Percentiles rank a stretch among this genome's conserved stretches.
Conservation (phyloP, 2,329 filamentous ascomycete species). For the Acarospora socialis region DNA sequence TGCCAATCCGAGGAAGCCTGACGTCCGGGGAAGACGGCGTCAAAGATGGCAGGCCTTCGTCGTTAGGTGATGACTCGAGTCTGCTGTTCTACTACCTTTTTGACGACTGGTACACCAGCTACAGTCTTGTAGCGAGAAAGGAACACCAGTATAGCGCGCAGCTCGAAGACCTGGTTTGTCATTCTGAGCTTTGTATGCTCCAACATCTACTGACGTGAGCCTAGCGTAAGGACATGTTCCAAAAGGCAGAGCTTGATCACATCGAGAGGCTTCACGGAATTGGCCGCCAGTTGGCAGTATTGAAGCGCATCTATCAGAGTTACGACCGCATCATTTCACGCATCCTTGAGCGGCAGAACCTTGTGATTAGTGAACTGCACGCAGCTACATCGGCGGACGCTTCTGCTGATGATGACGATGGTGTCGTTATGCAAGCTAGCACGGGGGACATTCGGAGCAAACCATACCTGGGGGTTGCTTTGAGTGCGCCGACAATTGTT, state of each 20-base stretch:
- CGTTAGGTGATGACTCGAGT: conserved; percentile 41
- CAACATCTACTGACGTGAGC: conserved; percentile 1
- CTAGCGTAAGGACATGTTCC: conserved; percentile 41
- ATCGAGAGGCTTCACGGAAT: conserved; percentile 43
- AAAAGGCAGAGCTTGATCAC: conserved; percentile 30
- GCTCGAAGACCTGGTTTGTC: conserved; percentile 36
- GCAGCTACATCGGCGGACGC: too few species aligned
- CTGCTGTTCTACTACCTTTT: conserved; percentile 55
- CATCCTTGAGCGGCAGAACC: conserved; percentile 39
- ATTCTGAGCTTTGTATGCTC: too few species aligned
- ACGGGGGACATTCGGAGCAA: too few species aligned
- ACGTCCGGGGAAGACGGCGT: conserved; percentile 18
- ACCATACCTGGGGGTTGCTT: conserved; percentile 28
- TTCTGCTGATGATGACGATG: too few species aligned
- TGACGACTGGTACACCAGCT: conserved; percentile 52
- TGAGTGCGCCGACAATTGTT: conserved; percentile 37
- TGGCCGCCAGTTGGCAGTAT: conserved; percentile 44
- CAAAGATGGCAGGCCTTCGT: too few species aligned
- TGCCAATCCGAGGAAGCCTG: conserved; percentile 26
- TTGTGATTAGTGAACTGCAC: background rate
- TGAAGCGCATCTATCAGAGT: conserved; percentile 47
- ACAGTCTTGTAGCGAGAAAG: conserved; percentile 43
- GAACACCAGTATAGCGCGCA: conserved; percentile 36
- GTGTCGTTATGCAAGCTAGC: too few species aligned
- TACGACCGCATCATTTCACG: conserved; percentile 49